These are phyloP conservation scores for Moesziomyces antarcticus DNA, from an alignment of 1,284 basidiomycete genomes.

Conservation along the genomic window DNA sequence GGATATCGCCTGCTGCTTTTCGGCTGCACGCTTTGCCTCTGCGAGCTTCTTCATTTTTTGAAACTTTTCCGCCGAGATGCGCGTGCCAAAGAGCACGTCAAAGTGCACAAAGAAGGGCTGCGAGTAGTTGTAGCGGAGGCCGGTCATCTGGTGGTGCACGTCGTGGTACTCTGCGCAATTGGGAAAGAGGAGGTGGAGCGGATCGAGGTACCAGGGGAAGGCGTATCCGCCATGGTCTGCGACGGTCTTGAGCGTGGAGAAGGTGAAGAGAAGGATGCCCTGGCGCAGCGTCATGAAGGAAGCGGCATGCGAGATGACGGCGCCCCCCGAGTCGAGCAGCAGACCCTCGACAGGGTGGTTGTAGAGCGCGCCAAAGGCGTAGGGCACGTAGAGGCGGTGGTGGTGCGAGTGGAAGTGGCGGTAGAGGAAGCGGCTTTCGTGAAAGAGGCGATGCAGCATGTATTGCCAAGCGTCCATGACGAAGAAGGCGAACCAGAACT, in stretches of 20 bases:
- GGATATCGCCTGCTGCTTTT: constrained; percentile 12
- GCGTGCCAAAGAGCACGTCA: constrained; percentile 77
- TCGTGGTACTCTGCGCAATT: constrained; percentile 99
- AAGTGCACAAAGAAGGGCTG: constrained; percentile 81
- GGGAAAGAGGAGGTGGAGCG: constrained; percentile 82
- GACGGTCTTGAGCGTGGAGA: constrained; percentile 92
- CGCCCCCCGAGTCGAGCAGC: constrained; percentile 86
- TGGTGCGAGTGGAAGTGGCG: constrained; percentile 92
- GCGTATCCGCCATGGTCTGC: constrained; percentile 96
- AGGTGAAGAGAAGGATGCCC: constrained; percentile 82
- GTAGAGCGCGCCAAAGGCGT: constrained; percentile 96
- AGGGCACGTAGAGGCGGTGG: constrained; percentile 95
- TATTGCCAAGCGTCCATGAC: constrained; percentile 99
- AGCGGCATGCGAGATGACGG: constrained; percentile 78
- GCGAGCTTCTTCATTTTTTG: constrained; percentile 50
- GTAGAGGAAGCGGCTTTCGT: constrained; percentile 90
- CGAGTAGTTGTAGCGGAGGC: constrained; percentile 95
- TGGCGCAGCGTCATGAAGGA: constrained; percentile 79
- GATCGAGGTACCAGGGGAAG: constrained; percentile 81
- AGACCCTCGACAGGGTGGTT: constrained; percentile 95
- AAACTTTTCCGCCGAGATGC: constrained; percentile 73
- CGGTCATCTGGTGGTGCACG: constrained; percentile 91
- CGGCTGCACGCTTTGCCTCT: constrained; percentile 28
- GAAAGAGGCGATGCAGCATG: constrained; percentile 91
- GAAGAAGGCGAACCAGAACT: constrained; percentile 85